Evolutionary conservation across 2,329 filamentous ascomycete species (phyloP).

Genomic region (Venturia oleaginea): DNA sequence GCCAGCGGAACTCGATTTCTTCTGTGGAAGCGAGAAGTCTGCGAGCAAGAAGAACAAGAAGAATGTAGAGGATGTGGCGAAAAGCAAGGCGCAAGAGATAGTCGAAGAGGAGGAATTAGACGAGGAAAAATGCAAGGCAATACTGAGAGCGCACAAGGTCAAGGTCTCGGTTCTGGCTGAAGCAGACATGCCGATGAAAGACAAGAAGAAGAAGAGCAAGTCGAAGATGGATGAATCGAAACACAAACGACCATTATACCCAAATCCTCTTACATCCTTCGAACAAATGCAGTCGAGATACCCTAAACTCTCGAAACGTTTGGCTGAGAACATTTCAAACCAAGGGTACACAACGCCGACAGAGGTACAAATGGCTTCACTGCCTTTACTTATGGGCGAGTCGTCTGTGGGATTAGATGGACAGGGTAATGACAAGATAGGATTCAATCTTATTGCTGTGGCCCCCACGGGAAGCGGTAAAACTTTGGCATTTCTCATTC

Average conservation of each 20-base stretch:
- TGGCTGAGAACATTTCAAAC: slow-evolving; percentile 70
- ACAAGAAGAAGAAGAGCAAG: slow-evolving; percentile 30
- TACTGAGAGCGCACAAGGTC: slow-evolving; percentile 71
- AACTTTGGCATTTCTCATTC: slow-evolving; percentile 86
- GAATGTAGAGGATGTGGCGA: slow-evolving; percentile 1
- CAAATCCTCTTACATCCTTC: slow-evolving; percentile 73
- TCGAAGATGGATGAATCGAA: slow-evolving; percentile 26
- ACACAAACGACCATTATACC: slow-evolving; percentile 52
- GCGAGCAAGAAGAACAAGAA: slow-evolving; percentile 14
- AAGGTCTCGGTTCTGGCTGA: slow-evolving; percentile 69
- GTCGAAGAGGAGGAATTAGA: slow-evolving; percentile 37
- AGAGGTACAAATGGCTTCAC: slow-evolving; percentile 80
- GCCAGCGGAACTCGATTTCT: slow-evolving; percentile 35
- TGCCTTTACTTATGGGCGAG: slow-evolving; percentile 66
- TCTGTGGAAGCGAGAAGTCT: slow-evolving; percentile 21
- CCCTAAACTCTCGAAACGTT: slow-evolving; percentile 55
- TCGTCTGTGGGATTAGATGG: slow-evolving; percentile 36
- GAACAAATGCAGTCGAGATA: slow-evolving; percentile 61
- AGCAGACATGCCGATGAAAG: slow-evolving; percentile 38
- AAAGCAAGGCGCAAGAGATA: background rate
- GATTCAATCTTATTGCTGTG: slow-evolving; percentile 71
- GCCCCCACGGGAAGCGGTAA: slow-evolving; percentile 96
- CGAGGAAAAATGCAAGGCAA: slow-evolving; percentile 62
- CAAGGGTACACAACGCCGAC: slow-evolving; percentile 85
- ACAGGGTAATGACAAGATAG: slow-evolving; percentile 18